phyloP scores from a whole-genome alignment of 148 eudicot genomes.

The Rhododendron vialii region DNA sequence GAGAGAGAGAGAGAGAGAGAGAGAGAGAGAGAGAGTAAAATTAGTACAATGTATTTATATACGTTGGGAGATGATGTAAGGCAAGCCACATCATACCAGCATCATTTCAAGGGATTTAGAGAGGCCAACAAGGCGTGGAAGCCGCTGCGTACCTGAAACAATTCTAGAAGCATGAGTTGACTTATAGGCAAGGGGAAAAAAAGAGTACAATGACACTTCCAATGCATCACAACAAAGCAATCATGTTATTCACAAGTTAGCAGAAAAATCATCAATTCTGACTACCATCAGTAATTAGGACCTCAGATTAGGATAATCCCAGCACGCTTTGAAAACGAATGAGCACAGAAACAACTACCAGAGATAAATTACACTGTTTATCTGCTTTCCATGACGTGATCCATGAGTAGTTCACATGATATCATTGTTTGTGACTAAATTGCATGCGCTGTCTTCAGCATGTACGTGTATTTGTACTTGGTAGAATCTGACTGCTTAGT shows the following conservation, averaged over 20 bases:
- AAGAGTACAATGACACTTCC: not conserved
- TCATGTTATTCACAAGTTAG: not conserved
- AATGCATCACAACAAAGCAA: not conserved
- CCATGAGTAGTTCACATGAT: not conserved
- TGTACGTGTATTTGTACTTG: not conserved
- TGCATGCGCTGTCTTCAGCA: not conserved
- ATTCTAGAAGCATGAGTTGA: not conserved
- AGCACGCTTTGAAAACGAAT: not conserved
- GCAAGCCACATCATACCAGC: conserved; percentile 53
- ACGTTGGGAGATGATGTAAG: not conserved
- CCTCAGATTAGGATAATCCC: not conserved
- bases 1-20: not conserved
- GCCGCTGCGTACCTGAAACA: conserved; percentile 83
- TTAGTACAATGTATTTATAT: not conserved
- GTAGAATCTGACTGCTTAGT: not conserved
- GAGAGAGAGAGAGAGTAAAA: not conserved
- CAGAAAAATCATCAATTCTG: not conserved
- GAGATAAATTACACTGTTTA: not conserved
- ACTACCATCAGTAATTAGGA: not conserved
- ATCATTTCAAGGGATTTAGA: conserved; percentile 93
- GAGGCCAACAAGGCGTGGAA: conserved; percentile 91
- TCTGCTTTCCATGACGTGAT: not conserved
- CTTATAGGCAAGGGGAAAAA: not conserved
- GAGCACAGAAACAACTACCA: not conserved
- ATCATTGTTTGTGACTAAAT: not conserved